Base-by-base conservation (phyloP, 2,329 filamentous ascomycete species). In the Fusarium sp. region DNA sequence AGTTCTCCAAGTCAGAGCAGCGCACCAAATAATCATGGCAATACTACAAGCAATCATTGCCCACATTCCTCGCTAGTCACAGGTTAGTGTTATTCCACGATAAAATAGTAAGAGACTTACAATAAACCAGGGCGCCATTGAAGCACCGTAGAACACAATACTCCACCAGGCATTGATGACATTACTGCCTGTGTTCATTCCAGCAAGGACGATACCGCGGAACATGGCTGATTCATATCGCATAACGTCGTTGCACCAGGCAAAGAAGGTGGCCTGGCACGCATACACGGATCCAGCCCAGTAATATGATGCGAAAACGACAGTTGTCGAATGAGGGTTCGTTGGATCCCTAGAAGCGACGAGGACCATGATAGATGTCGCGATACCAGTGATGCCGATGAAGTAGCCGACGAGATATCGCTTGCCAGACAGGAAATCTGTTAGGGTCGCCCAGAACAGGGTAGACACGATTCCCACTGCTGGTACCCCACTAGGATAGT, bases 121-220 rank as follows among this genome's bases (percentile, higher is more conserved):
- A 41, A 78, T 88, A 65, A 92, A 92, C 81, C 86, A 86, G 0
- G 91, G 91, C 5, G 90, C 91, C 77, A 87, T 86, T 4, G 86
- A 84, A 2, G 90, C 90, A 0, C 88, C 86, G 72, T 92, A 93
- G 67, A 93, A 93, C 1, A 93, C 70, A 42, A 93, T 87, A 64
- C 85, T 88, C 91, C 91, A 93, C 90, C 90, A 93, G 0, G 90
- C 88, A 72, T 93, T 92, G 8, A 93, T 83, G 0, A 88, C 87
- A 73, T 90, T 91, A 73, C 84, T 91, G 2, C 88, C 88, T 71
- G 90, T 57, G 64, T 92, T 93, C 91, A 93, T 93, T 14, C 88
- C 87, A 0, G 90, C 91, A 37, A 93, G 85, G 0, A 93, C 90
- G 3, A 93, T 85, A 4, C 86, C 88, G 6, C 91, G 83, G 70